phyloP scores from a whole-genome alignment of 169 alveolate genomes.

The Eimeria acervulina region DNA sequence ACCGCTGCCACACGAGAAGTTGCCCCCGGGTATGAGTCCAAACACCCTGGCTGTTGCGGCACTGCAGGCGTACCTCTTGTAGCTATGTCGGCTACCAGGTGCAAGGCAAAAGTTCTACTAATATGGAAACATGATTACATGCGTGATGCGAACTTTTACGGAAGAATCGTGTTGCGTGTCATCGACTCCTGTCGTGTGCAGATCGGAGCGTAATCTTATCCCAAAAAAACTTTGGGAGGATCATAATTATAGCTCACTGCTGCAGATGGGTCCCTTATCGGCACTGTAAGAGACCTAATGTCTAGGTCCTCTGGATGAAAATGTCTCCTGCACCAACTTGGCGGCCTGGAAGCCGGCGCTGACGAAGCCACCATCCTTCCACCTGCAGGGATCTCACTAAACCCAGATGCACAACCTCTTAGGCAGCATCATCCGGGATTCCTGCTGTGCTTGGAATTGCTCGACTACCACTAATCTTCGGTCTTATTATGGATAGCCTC shows the following conservation, averaged over 20 bases:
- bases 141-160: background rate
- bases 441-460: background rate
- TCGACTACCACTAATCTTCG: background rate
- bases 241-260: background rate
- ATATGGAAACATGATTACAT: too few species aligned
- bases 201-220: background rate
- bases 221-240: too few species aligned
- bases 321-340: slow-evolving; percentile 2
- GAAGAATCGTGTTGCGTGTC: background rate
- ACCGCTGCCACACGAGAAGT: background rate
- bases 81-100: too few species aligned
- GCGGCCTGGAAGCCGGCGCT: background rate
- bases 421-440: background rate
- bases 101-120: too few species aligned
- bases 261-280: slow-evolving; percentile 21
- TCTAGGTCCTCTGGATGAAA: slow-evolving; percentile 29
- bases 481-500: background rate
- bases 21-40: background rate
- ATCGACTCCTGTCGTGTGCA: too few species aligned
- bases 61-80: too few species aligned
- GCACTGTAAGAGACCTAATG: slow-evolving; percentile 71
- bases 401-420: background rate
- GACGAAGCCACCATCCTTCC: slow-evolving; percentile 19
- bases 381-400: background rate
- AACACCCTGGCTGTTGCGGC: too few species aligned